A percentile compares a stretch with the other conserved stretches of the same genome.
Evolutionary conservation across 2,329 filamentous ascomycete species (phyloP).

Genomic region (Alternaria postmessia): DNA sequence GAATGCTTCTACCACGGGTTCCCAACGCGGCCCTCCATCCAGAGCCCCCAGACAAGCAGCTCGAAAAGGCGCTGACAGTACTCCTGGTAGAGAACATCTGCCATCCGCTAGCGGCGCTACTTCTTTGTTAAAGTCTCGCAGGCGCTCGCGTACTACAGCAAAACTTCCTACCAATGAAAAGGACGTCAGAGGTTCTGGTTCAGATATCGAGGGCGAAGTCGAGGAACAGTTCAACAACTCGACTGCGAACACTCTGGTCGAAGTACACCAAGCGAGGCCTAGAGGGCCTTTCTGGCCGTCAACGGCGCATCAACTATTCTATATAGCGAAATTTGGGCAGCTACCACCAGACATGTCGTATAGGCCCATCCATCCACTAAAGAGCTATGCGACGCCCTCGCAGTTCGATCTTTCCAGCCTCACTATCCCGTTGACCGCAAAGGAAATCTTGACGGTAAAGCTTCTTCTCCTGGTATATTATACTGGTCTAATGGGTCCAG

Average conservation of each 20-base stretch:
- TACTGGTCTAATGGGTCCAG: neutral
- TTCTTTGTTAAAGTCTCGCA: neutral
- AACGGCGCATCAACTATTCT: neutral
- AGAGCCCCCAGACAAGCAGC: neutral
- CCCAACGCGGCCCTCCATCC: neutral
- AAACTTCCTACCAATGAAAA: neutral
- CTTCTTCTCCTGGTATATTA: neutral
- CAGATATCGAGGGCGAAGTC: neutral
- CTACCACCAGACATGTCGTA: neutral
- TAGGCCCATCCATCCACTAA: neutral
- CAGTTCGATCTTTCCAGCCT: neutral
- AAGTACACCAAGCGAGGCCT: neutral
- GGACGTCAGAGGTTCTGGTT: neutral
- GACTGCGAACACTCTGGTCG: neutral
- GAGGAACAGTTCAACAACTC: neutral
- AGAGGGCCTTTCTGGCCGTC: neutral
- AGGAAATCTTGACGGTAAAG: neutral
- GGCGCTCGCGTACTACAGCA: neutral
- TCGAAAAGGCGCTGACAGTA: neutral
- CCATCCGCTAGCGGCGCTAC: too few relatives aligned
- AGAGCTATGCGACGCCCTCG: neutral
- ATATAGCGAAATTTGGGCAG: neutral
- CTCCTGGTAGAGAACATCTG: too few relatives aligned
- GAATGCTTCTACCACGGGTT: neutral
- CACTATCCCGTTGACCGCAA: neutral